These are phyloP conservation scores for Lachnellula occidentalis DNA, from an alignment of 2,329 filamentous ascomycete species.

Conservation along the genomic window DNA sequence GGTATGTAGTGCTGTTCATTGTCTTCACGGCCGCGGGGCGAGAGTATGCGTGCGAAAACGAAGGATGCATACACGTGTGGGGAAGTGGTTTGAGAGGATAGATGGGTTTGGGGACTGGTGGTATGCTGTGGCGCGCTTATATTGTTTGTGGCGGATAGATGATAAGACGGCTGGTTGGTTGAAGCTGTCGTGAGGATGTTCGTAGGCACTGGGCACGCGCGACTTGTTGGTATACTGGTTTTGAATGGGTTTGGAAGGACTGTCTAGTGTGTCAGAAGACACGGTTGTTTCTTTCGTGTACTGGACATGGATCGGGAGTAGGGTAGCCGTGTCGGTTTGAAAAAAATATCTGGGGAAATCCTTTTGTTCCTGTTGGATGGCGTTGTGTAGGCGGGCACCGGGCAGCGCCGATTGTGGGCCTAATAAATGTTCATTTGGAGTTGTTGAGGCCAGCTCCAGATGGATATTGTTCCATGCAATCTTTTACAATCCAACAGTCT, in stretches of 20 bases:
- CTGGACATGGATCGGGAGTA: not conserved
- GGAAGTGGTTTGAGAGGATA: not conserved
- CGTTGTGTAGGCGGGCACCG: no score
- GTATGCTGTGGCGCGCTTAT: not conserved
- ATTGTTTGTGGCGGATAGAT: not conserved
- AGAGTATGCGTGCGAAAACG: no score
- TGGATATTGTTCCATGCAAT: not conserved
- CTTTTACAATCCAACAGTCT: not conserved
- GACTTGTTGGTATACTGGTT: not conserved
- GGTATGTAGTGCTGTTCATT: no score
- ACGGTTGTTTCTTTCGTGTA: not conserved
- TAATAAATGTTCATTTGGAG: not conserved
- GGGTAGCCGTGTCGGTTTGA: not conserved
- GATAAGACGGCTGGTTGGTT: not conserved
- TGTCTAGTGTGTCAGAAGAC: not conserved
- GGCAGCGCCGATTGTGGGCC: not conserved
- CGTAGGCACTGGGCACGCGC: not conserved
- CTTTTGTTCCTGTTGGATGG: not conserved
- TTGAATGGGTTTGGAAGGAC: not conserved
- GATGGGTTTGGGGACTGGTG: not conserved
- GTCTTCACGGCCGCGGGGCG: no score
- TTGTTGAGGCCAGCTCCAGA: not conserved
- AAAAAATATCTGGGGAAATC: not conserved
- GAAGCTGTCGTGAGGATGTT: not conserved
- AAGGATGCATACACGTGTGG: not conserved